Percentiles rank a stretch among this genome's conserved stretches.
Conservation (phyloP, 805 yeast species). For the Candida vaughaniae region DNA sequence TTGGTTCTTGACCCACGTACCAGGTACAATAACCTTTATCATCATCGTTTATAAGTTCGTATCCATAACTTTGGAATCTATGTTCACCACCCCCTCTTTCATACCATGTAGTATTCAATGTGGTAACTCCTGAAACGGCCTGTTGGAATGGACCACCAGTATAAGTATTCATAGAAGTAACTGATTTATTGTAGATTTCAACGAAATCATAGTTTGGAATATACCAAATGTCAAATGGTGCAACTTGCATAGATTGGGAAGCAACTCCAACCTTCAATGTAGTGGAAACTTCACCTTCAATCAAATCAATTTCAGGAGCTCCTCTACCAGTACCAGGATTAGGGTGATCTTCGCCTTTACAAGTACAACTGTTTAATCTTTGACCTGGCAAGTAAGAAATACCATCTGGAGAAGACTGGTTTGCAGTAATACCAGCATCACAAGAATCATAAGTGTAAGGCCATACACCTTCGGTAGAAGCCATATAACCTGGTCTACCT, state of each 20-base stretch:
- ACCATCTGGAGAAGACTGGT: slow-evolving; percentile 42
- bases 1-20: slow-evolving; percentile 81
- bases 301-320: slow-evolving; percentile 75
- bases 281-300: slow-evolving; percentile 79
- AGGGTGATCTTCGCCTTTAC: slow-evolving; percentile 38
- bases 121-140: slow-evolving; percentile 82
- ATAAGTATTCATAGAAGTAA: slow-evolving; percentile 82
- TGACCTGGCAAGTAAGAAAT: slow-evolving; percentile 42
- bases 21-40: slow-evolving; percentile 76
- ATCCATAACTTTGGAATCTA: slow-evolving; percentile 70
- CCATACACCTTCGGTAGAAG: slow-evolving; percentile 41
- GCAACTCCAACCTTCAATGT: slow-evolving; percentile 60
- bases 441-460: slow-evolving; percentile 40
- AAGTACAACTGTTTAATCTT: slow-evolving; percentile 32
- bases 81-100: slow-evolving; percentile 54
- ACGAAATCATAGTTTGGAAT: slow-evolving; percentile 82
- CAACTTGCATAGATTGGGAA: slow-evolving; percentile 89
- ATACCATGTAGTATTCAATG: slow-evolving; percentile 82
- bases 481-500: slow-evolving; percentile 39
- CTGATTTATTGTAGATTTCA: slow-evolving; percentile 64
- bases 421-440: slow-evolving; percentile 42
- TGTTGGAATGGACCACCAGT: slow-evolving; percentile 94
- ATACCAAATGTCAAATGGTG: slow-evolving; percentile 95
- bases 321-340: slow-evolving; percentile 39
- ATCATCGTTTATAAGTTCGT: slow-evolving; percentile 67